These are phyloP conservation scores for Pterocarpus macrocarpus DNA, from an alignment of 306 rosid genomes.

Conservation along the genomic window DNA sequence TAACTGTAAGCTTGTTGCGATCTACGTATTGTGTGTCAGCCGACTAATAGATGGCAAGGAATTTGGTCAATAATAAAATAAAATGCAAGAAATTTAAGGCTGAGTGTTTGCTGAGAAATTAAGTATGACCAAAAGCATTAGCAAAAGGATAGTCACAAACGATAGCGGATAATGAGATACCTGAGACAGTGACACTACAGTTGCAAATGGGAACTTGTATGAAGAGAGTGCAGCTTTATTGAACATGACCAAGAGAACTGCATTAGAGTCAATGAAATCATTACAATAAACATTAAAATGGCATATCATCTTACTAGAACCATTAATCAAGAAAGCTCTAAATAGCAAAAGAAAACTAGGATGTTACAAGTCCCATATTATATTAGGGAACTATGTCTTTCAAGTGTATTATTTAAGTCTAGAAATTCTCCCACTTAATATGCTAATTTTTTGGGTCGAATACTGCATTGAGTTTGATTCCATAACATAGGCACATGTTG, in stretches of 20 bases:
- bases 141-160: conserved; percentile 1
- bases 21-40: neutral
- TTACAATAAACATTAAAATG: conserved; percentile 30
- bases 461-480: too few species aligned
- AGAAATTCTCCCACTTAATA: too few species aligned
- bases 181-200: conserved; percentile 77
- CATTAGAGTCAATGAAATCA: conserved; percentile 31
- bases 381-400: too few species aligned
- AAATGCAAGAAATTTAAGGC: neutral
- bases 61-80: neutral
- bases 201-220: conserved; percentile 66
- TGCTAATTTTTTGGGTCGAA: too few species aligned
- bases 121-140: conserved; percentile 14
- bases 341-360: neutral
- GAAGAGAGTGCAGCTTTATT: conserved; percentile 83
- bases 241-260: conserved; percentile 81
- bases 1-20: neutral
- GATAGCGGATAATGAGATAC: conserved; percentile 51
- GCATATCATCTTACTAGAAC: neutral
- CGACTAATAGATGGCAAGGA: neutral
- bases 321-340: neutral
- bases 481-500: too few species aligned
- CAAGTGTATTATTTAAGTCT: too few species aligned
- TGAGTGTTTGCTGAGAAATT: neutral
- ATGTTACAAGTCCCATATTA: too few species aligned